phyloP scores from a whole-genome alignment of 2,329 filamentous ascomycete species.

The Penicillium polonicum region DNA sequence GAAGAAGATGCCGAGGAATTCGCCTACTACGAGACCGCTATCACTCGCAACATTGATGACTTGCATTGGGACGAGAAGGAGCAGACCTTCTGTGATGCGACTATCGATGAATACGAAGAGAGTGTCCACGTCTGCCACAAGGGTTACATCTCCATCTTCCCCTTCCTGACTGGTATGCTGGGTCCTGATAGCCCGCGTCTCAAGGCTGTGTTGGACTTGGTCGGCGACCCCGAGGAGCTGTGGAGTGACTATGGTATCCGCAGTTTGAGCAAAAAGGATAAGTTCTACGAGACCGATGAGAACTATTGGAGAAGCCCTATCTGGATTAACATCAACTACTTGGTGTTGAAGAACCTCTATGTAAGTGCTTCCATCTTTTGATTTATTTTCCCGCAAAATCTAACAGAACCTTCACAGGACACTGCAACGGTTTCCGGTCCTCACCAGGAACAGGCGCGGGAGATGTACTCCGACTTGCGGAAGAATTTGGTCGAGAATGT shows the following conservation, averaged over 20 bases:
- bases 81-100: constrained; percentile 89
- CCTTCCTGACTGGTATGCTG: constrained; percentile 82
- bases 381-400: constrained; percentile 1
- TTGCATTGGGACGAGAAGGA: constrained; percentile 85
- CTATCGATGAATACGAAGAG: constrained; percentile 93
- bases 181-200: constrained; percentile 71
- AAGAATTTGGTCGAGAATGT: constrained; percentile 86
- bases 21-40: constrained; percentile 68
- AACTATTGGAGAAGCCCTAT: constrained; percentile 97
- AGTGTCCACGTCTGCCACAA: constrained; percentile 88
- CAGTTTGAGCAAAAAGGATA: constrained; percentile 79
- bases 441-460: constrained; percentile 64
- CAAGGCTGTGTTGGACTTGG: constrained; percentile 70
- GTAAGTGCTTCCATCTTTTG: constrained; percentile 54
- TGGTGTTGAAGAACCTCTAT: constrained; percentile 73
- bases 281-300: constrained; percentile 83
- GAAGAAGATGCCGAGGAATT: constrained; percentile 74
- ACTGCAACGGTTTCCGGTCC: constrained; percentile 65
- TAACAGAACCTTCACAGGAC: constrained; percentile 49
- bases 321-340: constrained; percentile 96
- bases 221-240: constrained; percentile 79
- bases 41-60: constrained; percentile 82
- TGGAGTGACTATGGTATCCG: constrained; percentile 88
- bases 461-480: constrained; percentile 73
- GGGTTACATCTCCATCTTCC: constrained; percentile 91